Base-by-base conservation (phyloP, 2,329 filamentous ascomycete species). In the Xylaria sp. region DNA sequence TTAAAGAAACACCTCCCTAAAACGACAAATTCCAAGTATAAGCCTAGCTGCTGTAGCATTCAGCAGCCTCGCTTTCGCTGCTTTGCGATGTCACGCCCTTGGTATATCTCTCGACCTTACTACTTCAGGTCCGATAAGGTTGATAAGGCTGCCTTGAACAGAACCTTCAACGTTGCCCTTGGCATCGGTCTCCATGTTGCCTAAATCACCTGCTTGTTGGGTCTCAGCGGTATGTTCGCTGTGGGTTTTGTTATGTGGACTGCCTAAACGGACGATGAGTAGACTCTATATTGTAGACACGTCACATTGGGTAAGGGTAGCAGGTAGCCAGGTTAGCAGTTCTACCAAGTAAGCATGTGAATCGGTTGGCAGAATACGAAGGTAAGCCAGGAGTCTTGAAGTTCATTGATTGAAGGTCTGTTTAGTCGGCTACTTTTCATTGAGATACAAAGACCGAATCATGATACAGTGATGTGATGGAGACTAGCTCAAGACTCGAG, bases 191-290 rank as follows among this genome's bases (percentile, higher is more conserved):
- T 94, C 90, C 88, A 98, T 90, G 91, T 99, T 99, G 81, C 96
- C 96, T 75, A 99, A 87, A 84, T 98, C 96, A 84, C 96, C 96
- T 75, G 98, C 96, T 85, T 99, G 96, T 83, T 96, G 94, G 78
- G 89, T 88, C 74, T 90, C 87, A 83, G 98, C 95, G 41, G 84
- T 80, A 77, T 94, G 96, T 80, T 92, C 92, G 81, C 96, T 96
- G 87, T 99, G 96, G 77, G 88, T 91, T 90, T 97, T 97, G 87
- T 87, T 86, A 85, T 92, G 89, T 76, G 96, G 96, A 91, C 98
- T 99, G 92, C 98, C 94, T 97, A 72, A 68, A 46, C 55, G 59
- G 59, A 74, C 69, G 71, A 44, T 66, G 65, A 70, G 58, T 28
- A 28, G 28, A 28, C 28, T 28, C 3, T 28, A 28, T 6, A 28